phyloP scores from a whole-genome alignment of 768 basidiomycete species.

The Coprinopsis strossmayeri region DNA sequence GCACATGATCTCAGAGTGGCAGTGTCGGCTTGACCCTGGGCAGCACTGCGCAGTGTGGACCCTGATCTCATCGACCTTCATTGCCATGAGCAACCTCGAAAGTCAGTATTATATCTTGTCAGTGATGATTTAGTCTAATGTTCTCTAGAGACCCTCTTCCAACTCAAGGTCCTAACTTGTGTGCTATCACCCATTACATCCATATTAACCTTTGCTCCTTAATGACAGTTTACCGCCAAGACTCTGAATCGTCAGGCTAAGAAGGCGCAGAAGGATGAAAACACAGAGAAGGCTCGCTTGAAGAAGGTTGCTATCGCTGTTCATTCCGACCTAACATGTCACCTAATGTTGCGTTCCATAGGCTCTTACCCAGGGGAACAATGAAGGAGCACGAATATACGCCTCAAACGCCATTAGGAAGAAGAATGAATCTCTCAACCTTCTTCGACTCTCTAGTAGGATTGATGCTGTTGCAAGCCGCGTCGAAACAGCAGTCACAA shows the following conservation, averaged over 20 bases:
- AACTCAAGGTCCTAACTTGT: conserved; percentile 71
- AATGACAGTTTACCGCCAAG: conserved; percentile 93
- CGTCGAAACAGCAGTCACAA: conserved; percentile 97
- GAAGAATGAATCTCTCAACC: conserved; percentile 90
- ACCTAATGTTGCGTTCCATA: conserved; percentile 25
- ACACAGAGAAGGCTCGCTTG: conserved; percentile 75
- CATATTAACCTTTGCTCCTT: background rate
- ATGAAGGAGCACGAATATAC: conserved; percentile 95
- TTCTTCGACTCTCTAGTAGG: conserved; percentile 82
- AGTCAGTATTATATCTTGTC: conserved; percentile 47
- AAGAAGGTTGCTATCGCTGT: conserved; percentile 65
- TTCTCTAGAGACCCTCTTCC: conserved; percentile 87
- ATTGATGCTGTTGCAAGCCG: conserved; percentile 96
- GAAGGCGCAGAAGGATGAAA: conserved; percentile 97
- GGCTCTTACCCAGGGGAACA: conserved; percentile 96
- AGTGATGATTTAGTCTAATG: conserved; percentile 21
- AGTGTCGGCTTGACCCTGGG: background rate
- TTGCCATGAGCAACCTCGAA: conserved; percentile 83
- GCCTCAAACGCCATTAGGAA: conserved; percentile 97
- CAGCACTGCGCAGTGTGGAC: too few species aligned
- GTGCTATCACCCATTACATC: too few species aligned
- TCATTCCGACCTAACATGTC: conserved; percentile 4
- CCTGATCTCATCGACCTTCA: too few species aligned
- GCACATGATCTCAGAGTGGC: conserved; percentile 5
- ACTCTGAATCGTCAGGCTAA: conserved; percentile 89